These are phyloP conservation scores for Alliaria petiolata DNA, from an alignment of 345 rosid genomes.

Conservation along the genomic window DNA sequence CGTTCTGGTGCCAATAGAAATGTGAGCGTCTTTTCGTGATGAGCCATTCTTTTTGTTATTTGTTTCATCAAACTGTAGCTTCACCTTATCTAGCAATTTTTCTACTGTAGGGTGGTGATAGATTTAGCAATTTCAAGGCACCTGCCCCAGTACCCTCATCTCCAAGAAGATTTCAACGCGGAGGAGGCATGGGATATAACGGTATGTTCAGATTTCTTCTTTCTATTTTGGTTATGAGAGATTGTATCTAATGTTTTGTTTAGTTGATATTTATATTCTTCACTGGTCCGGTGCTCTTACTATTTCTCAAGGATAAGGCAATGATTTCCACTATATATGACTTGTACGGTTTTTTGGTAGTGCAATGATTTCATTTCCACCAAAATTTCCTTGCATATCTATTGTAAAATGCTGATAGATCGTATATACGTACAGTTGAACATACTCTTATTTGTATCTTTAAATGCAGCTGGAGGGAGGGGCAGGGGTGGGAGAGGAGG, in stretches of 20 bases:
- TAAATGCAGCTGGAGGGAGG: slow-evolving; percentile 73
- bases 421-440: background rate
- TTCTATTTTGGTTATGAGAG: background rate
- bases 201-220: slow-evolving; percentile 42
- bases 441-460: slow-evolving; percentile 8
- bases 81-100: background rate
- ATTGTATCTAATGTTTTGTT: too few relatives aligned
- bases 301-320: background rate
- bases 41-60: background rate
- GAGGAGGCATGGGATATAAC: slow-evolving; percentile 62
- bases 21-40: slow-evolving; percentile 39
- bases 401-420: background rate
- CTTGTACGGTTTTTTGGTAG: background rate
- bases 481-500: slow-evolving; percentile 94
- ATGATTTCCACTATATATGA: background rate
- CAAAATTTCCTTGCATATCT: background rate
- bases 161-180: slow-evolving; percentile 73
- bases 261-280: background rate
- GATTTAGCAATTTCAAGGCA: slow-evolving; percentile 54
- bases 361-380: background rate
- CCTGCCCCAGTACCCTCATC: slow-evolving; percentile 68
- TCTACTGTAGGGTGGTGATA: slow-evolving; percentile 62
- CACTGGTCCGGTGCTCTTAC: background rate
- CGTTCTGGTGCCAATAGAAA: slow-evolving; percentile 61
- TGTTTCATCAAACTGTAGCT: background rate